Base-by-base conservation (phyloP, 495 filamentous ascomycete genomes). In the Penicillium cataractarum region DNA sequence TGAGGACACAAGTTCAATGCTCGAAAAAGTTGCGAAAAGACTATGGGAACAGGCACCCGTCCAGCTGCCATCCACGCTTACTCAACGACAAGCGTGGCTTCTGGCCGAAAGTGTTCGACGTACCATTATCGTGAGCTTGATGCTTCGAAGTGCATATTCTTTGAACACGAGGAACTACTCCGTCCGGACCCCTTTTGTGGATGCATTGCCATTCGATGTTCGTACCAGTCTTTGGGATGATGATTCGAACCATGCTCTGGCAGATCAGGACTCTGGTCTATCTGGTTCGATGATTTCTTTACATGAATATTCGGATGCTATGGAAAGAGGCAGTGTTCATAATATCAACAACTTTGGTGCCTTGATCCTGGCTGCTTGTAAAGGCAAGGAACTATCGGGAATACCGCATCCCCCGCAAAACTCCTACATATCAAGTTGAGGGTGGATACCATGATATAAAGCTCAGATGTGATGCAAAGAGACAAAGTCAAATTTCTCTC, bases 51-150 rank as follows among this genome's bases (percentile, higher is more conserved):
- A 70, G 58, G 74, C 71, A 9, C 75, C 66, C 4, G 57, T 59
- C 32, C 68, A 66, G 50, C 46, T 74, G 32, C 70, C 66, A 10
- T 58, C 52, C 3, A 58, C 40, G 3, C 59, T 73, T n/a, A 75
- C 68, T 40, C 72, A 60, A 13, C 76, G 76, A 71, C 74, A 66
- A 2, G 72, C 73, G 12, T 84, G 81, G 81, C 63, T 84, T 8
- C 68, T 82, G 26, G 76, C 68, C 6, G 81, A 82, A 59, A 78
- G 72, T 50, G 75, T 80, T 6, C 74, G 81, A 0, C 74, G 79
- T 7, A 81, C 78, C 0, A 74, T 81, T 42, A 75, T 79, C 27
- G 68, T 80, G 33, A 65, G 65, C 29, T 70, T 73, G 29, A 71
- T 78, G 58, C 58, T 81, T 4, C 62, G 63, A 24, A 77, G 74